A percentile compares a stretch with the other conserved stretches of the same genome.
Conservation (phyloP, 495 filamentous ascomycete species). For the Acidiella bohemica region DNA sequence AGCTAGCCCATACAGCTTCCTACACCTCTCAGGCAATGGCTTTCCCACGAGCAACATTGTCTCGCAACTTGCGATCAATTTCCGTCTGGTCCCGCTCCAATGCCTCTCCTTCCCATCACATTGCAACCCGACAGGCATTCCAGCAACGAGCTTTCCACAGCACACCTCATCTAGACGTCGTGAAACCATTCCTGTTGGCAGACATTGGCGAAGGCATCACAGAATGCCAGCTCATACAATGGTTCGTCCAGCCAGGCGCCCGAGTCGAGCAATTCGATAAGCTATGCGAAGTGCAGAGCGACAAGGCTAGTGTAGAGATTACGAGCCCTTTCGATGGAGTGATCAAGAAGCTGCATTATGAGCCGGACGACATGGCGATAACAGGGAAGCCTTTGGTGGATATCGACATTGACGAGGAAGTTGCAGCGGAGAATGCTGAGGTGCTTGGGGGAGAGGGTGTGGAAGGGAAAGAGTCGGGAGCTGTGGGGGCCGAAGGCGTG, state of each 20-base stretch:
- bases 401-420: conserved; percentile 56
- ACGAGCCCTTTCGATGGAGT: conserved; percentile 89
- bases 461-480: conserved; percentile 1
- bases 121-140: too few relatives aligned
- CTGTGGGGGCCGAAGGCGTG: conserved; percentile 33
- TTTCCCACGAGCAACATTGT: too few relatives aligned
- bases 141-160: conserved; percentile 42
- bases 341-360: conserved; percentile 91
- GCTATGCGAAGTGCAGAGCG: conserved; percentile 92
- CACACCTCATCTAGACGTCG: conserved; percentile 40
- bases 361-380: conserved; percentile 87
- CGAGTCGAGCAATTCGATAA: conserved; percentile 96
- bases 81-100: too few relatives aligned
- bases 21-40: too few relatives aligned
- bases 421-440: conserved; percentile 41
- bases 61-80: too few relatives aligned
- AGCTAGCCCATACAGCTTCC: too few relatives aligned
- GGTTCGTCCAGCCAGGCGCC: conserved; percentile 95
- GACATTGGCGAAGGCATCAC: conserved; percentile 98
- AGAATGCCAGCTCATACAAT: conserved; percentile 97
- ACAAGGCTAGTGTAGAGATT: conserved; percentile 98
- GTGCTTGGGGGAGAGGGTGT: conserved; percentile 16
- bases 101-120: too few relatives aligned
- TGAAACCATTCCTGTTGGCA: conserved; percentile 81
- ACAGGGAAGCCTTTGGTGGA: conserved; percentile 75